Evolutionary conservation across 306 rosid genomes (phyloP), one percentile per base, ranked within the genome.

Genomic region (Acacia acuminata): DNA sequence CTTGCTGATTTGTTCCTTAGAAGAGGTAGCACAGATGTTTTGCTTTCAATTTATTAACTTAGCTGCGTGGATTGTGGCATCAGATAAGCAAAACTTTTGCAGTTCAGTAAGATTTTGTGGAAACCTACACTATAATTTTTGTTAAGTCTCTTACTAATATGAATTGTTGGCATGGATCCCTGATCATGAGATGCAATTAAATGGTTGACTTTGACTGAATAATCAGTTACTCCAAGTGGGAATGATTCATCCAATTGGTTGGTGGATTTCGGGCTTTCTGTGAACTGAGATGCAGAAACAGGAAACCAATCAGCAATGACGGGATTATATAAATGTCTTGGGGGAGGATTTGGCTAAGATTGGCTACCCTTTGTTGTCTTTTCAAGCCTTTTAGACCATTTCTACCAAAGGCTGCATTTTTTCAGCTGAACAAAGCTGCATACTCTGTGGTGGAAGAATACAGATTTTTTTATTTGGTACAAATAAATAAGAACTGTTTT

Each of bases 1-100:
- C 38, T 48, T 73, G 44, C 71, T 15, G 22, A 64, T 69, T 64
- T 36, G 55, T 80, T 50, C 64, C 64, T 38, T 48, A 77, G 79
- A 20, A 75, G 24, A 40, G 48, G 45, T 47, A 68, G 51, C 16
- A 1, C 38, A 53, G 42, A 16, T 14, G 25, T 61, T 84, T 73
- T 71, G 79, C 48, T 15, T 40, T 70, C 36, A 40, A 4, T 38
- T 66, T 67, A 27, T 4, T 51, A 50, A 51, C 76, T 7, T 32
- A 14, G 45, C 22, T 5, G 20, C 32, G 78, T 20, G 42, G 9
- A 16, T 79, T 79, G 69, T 42, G 55, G 4, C 19, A 36, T 55
- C 71, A 56, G 42, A 24, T 3, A 17, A 43, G 34, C 83, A 38
- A 43, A 38, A 53, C 40, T 10, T 15, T 25, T 51, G 68, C n/a